Conservation (phyloP, 2,329 filamentous ascomycete species). For the Volutella citrinella region DNA sequence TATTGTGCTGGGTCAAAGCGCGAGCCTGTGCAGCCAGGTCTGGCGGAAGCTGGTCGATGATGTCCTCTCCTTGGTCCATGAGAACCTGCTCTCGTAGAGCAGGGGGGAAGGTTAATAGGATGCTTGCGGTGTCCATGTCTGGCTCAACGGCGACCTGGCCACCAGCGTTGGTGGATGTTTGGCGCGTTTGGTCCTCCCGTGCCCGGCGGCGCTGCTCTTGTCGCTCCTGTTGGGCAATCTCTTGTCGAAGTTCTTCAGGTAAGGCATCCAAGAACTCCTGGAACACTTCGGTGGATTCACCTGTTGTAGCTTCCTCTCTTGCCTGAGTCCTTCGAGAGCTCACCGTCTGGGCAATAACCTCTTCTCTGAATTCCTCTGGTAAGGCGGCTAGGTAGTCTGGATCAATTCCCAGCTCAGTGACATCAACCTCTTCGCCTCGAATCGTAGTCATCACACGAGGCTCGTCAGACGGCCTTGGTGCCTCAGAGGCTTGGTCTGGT, state of each 20-base stretch:
- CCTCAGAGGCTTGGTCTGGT: slow-evolving; percentile 25
- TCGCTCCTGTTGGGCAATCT: slow-evolving; percentile 87
- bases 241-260: slow-evolving; percentile 83
- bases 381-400: slow-evolving; percentile 92
- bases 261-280: slow-evolving; percentile 92
- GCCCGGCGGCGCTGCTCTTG: slow-evolving; percentile 85
- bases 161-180: slow-evolving; percentile 51
- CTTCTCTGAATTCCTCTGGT: slow-evolving; percentile 94
- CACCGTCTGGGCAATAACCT: slow-evolving; percentile 89
- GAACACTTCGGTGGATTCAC: slow-evolving; percentile 80
- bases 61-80: slow-evolving; percentile 86
- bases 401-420: slow-evolving; percentile 92
- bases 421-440: slow-evolving; percentile 82
- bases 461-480: slow-evolving; percentile 17
- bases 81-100: slow-evolving; percentile 81
- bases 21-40: slow-evolving; percentile 86
- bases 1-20: slow-evolving; percentile 51
- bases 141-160: slow-evolving; percentile 52
- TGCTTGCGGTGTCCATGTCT: slow-evolving; percentile 92
- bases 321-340: slow-evolving; percentile 79
- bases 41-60: slow-evolving; percentile 78
- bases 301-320: slow-evolving; percentile 61
- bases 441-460: slow-evolving; percentile 77
- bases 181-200: slow-evolving; percentile 74
- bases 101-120: slow-evolving; percentile 85